phyloP scores from a whole-genome alignment of 2,329 filamentous ascomycete species.

The Thielaviopsis cerberus region DNA sequence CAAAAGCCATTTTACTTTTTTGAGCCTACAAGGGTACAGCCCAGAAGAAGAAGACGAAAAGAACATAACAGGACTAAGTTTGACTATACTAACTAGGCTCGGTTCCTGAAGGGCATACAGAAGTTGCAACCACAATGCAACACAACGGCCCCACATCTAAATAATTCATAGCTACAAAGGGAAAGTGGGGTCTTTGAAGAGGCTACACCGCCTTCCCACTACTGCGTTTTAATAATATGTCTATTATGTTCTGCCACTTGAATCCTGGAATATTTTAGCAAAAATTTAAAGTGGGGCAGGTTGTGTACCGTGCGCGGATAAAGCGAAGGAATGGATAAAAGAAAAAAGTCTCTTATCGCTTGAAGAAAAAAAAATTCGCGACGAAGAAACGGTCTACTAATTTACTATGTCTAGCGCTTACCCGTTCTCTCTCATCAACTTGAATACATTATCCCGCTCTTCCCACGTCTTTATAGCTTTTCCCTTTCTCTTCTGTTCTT shows the following conservation, averaged over 20 bases:
- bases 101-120: neutral
- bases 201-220: conserved; percentile 3
- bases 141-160: neutral
- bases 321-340: conserved; percentile 4
- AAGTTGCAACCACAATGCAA: too few species aligned
- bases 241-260: too few species aligned
- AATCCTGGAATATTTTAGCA: too few species aligned
- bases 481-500: neutral
- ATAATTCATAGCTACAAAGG: neutral
- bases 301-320: neutral
- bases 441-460: conserved; percentile 4
- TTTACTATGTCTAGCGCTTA: conserved; percentile 2
- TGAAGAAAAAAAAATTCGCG: neutral
- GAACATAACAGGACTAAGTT: neutral
- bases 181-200: conserved; percentile 2
- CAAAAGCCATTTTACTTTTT: too few species aligned
- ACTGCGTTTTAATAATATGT: neutral
- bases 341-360: neutral
- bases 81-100: neutral
- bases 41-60: neutral
- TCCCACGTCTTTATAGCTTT: conserved; percentile 2
- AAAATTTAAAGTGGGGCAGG: conserved; percentile 8
- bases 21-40: too few species aligned
- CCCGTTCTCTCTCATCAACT: neutral
- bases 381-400: neutral